Percentiles rank a stretch among this genome's conserved stretches.
phyloP scores from a whole-genome alignment of 23 red algal species.

The Gracilaria caudata region DNA sequence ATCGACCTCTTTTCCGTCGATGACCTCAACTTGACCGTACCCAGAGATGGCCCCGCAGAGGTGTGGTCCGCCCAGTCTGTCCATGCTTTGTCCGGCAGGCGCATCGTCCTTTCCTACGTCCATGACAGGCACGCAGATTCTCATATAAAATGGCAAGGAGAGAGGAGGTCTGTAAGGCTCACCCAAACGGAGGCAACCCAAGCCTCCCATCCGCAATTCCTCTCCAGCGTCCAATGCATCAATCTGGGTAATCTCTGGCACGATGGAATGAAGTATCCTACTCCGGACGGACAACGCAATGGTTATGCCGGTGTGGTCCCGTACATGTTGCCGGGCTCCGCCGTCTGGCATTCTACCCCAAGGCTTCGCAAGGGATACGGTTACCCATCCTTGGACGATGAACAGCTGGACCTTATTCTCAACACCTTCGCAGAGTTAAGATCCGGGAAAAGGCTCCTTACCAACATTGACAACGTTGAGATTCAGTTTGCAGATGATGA shows the following conservation, averaged over 20 bases:
- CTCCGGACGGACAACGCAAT: constrained; percentile 21
- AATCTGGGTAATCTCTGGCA: constrained; percentile 9
- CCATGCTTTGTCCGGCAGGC: not conserved
- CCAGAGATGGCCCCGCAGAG: constrained; percentile 4
- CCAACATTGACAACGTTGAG: not conserved
- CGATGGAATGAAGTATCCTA: constrained; percentile 35
- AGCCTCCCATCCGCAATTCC: not conserved
- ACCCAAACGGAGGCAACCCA: not conserved
- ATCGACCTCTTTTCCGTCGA: not conserved
- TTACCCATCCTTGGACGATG: not conserved
- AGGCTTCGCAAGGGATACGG: not conserved
- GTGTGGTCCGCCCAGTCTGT: constrained; percentile 13
- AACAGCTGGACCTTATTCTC: constrained; percentile 1
- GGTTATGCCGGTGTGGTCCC: constrained; percentile 17
- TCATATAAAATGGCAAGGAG: not conserved
- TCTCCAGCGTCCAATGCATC: not conserved
- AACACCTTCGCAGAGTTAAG: not conserved
- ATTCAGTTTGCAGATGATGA: constrained; percentile 8
- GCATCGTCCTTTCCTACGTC: constrained; percentile 22
- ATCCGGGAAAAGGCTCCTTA: not conserved
- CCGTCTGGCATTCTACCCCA: constrained; percentile 21
- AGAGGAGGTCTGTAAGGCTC: constrained; percentile 5
- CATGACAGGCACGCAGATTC: not conserved
- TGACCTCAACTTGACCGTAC: constrained; percentile 1
- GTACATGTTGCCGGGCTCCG: constrained; percentile 23